Percentiles rank a stretch among this genome's conserved stretches.
Conservation (phyloP, 805 yeast species). For the Zygosaccharomyces siamensis region DNA sequence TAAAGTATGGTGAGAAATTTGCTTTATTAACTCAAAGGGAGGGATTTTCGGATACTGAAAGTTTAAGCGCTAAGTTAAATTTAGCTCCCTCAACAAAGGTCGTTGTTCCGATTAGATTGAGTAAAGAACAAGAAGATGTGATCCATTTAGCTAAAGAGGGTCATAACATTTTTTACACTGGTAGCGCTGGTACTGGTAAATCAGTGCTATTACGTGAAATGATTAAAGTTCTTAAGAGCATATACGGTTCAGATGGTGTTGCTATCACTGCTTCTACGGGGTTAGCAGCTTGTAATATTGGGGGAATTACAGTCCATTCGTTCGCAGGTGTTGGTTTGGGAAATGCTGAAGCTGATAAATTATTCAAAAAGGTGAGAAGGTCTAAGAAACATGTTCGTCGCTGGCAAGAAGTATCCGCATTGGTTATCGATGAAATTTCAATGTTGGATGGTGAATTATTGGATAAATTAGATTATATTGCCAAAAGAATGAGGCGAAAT, state of each 20-base stretch:
- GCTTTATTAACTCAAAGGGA: slow-evolving; percentile 33
- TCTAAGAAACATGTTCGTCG: slow-evolving; percentile 45
- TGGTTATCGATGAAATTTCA: slow-evolving; percentile 73
- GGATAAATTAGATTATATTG: slow-evolving; percentile 59
- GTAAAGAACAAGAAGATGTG: slow-evolving; percentile 62
- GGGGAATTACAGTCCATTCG: slow-evolving; percentile 73
- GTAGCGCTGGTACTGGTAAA: slow-evolving; percentile 98
- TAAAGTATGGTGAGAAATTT: slow-evolving; percentile 26
- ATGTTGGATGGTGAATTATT: slow-evolving; percentile 71
- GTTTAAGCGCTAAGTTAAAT: slow-evolving; percentile 11
- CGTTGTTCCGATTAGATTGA: slow-evolving; percentile 35
- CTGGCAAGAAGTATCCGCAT: slow-evolving; percentile 55
- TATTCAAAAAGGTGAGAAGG: slow-evolving; percentile 50
- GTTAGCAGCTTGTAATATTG: slow-evolving; percentile 74
- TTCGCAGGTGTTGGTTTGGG: slow-evolving; percentile 78
- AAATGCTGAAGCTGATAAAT: slow-evolving; percentile 42
- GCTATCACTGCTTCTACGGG: slow-evolving; percentile 86
- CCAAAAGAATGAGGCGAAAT: slow-evolving; percentile 44
- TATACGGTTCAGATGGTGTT: slow-evolving; percentile 47
- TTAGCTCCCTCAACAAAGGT: slow-evolving; percentile 24
- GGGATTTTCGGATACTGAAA: slow-evolving; percentile 13
- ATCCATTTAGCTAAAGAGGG: slow-evolving; percentile 61
- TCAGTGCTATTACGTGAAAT: slow-evolving; percentile 72
- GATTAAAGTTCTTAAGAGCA: slow-evolving; percentile 47
- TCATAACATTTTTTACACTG: slow-evolving; percentile 79